These are phyloP conservation scores for Athelia psychrophila DNA, from an alignment of 1,284 basidiomycete genomes.

Conservation along the genomic window DNA sequence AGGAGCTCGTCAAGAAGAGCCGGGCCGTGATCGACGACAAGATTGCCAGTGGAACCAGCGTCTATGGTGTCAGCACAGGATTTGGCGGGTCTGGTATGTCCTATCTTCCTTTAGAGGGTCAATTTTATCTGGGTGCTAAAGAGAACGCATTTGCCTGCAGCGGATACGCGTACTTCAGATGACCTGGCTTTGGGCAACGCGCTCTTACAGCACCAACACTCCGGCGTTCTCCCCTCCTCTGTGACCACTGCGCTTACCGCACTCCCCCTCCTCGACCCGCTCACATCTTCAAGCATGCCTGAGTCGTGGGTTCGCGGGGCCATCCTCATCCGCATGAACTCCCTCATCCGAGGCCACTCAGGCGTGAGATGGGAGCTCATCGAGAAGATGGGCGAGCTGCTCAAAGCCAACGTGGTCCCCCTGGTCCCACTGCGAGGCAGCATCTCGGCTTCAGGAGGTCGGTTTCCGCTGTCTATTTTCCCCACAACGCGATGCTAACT, in stretches of 20 bases:
- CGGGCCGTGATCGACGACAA: conserved; percentile 64
- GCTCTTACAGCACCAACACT: conserved; percentile 78
- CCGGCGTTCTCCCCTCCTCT: conserved; percentile 62
- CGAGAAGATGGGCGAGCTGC: conserved; percentile 73
- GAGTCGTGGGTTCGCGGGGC: conserved; percentile 87
- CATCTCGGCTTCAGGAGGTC: conserved; percentile 81
- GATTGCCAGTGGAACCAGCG: conserved; percentile 63
- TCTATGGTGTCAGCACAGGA: conserved; percentile 83
- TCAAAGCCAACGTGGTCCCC: conserved; percentile 74
- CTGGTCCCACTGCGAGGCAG: conserved; percentile 81
- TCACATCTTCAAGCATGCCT: conserved; percentile 79
- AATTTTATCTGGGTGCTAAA: neutral
- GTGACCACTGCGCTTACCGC: conserved; percentile 36
- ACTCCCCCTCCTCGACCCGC: conserved; percentile 63
- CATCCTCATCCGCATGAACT: conserved; percentile 85
- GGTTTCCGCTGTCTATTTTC: conserved; percentile 10
- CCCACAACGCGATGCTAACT: conserved; percentile 7
- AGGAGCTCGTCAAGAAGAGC: conserved; percentile 52
- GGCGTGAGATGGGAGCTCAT: conserved; percentile 82
- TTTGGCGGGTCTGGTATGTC: conserved; percentile 72
- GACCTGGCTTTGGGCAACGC: conserved; percentile 70
- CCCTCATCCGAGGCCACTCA: conserved; percentile 84
- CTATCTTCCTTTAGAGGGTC: conserved; percentile 6
- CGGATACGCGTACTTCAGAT: conserved; percentile 70
- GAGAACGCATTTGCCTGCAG: conserved; percentile 32